Evolutionary conservation across 2,329 filamentous ascomycete species (phyloP).

Genomic region (Ceratocystis alfenasii): DNA sequence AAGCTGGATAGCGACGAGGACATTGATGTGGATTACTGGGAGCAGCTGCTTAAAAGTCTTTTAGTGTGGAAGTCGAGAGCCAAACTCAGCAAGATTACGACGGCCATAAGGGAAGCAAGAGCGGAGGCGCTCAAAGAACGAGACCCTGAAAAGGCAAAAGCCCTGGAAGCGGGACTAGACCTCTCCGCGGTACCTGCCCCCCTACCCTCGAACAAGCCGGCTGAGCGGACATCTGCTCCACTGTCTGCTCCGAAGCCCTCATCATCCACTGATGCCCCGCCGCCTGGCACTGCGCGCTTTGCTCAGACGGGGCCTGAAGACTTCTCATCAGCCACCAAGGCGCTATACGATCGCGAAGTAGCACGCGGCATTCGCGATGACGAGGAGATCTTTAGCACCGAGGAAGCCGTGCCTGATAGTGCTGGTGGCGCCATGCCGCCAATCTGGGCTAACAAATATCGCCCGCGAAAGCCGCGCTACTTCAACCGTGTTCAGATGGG

Average conservation of each 20-base stretch:
- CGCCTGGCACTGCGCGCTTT: slow-evolving; percentile 54
- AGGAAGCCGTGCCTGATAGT: slow-evolving; percentile 60
- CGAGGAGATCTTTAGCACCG: slow-evolving; percentile 87
- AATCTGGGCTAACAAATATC: slow-evolving; percentile 67
- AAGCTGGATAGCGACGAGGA: slow-evolving; percentile 83
- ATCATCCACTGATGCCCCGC: slow-evolving; percentile 26
- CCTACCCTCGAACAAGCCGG: neutral
- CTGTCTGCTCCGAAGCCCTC: neutral
- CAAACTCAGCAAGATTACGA: slow-evolving; percentile 64
- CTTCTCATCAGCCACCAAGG: slow-evolving; percentile 75
- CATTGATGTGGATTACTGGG: slow-evolving; percentile 97
- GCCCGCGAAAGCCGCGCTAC: slow-evolving; percentile 83
- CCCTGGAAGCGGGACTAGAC: slow-evolving; percentile 22
- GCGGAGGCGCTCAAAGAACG: slow-evolving; percentile 53
- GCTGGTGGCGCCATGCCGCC: slow-evolving; percentile 45
- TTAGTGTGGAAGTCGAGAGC: slow-evolving; percentile 87
- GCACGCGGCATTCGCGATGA: slow-evolving; percentile 84
- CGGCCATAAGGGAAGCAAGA: slow-evolving; percentile 60
- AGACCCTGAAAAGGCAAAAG: slow-evolving; percentile 52
- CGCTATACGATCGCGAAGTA: slow-evolving; percentile 82
- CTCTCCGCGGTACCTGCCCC: slow-evolving; percentile 22
- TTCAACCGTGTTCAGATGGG: slow-evolving; percentile 99
- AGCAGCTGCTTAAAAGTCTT: slow-evolving; percentile 74
- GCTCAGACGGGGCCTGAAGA: slow-evolving; percentile 60
- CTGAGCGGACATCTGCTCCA: neutral